Conservation (phyloP, 2,329 filamentous ascomycete genomes). For the Emergomyces pasteurianus region DNA sequence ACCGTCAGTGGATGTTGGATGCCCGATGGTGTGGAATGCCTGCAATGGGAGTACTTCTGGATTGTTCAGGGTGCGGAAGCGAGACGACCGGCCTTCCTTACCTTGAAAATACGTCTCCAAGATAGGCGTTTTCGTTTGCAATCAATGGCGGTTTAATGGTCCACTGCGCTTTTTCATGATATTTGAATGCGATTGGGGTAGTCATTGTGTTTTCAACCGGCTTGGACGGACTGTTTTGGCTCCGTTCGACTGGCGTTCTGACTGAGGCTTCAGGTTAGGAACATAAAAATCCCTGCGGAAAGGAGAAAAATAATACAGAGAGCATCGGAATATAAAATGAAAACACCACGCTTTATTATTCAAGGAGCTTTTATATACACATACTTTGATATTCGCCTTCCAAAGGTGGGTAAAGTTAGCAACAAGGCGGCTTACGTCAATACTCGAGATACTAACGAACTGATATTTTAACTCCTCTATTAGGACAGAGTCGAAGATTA, state of each 20-base stretch:
- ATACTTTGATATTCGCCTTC: neutral
- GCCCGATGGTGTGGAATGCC: too few relatives aligned
- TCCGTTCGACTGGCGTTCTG: neutral
- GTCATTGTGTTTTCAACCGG: slow-evolving; percentile 2
- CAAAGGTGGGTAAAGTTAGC: neutral
- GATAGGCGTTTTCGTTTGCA: slow-evolving; percentile 55
- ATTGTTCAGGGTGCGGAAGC: too few relatives aligned
- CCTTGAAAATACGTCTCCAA: slow-evolving; percentile 51
- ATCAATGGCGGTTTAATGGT: slow-evolving; percentile 53
- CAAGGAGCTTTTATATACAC: neutral
- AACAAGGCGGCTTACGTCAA: neutral
- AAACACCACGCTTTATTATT: too few relatives aligned
- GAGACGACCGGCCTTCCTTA: slow-evolving; percentile 16
- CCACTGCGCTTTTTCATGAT: slow-evolving; percentile 47
- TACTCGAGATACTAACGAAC: neutral
- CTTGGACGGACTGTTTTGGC: neutral
- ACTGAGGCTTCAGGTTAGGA: neutral
- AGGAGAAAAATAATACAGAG: too few relatives aligned
- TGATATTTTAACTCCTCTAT: too few relatives aligned
- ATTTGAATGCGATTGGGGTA: slow-evolving; percentile 31
- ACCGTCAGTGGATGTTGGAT: too few relatives aligned
- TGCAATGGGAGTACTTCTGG: too few relatives aligned
- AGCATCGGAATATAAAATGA: neutral
- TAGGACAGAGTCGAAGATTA: too few relatives aligned
- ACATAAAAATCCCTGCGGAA: too few relatives aligned